These are phyloP conservation scores for Penicillium sp. DNA, from an alignment of 2,329 filamentous ascomycete species.

Conservation along the genomic window DNA sequence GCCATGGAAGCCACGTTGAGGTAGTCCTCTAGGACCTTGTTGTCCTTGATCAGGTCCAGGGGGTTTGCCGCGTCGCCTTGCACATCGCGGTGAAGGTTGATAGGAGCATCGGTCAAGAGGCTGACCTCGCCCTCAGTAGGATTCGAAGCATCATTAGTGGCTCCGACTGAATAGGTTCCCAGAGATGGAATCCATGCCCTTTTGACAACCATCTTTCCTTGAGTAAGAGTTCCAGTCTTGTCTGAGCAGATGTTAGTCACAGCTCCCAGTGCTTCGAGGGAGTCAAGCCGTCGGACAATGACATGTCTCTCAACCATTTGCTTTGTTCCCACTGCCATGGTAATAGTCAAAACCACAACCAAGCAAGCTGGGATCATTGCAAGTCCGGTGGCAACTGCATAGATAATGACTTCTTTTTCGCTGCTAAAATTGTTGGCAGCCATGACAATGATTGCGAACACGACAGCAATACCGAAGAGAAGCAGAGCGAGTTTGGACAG, in stretches of 20 bases:
- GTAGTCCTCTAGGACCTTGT: constrained; percentile 58
- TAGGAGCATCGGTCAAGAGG: constrained; percentile 41
- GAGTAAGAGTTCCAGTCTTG: constrained; percentile 65
- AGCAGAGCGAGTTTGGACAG: constrained; percentile 70
- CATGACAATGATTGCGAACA: constrained; percentile 72
- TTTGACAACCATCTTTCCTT: constrained; percentile 68
- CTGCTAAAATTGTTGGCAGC: constrained; percentile 65
- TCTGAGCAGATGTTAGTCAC: constrained; percentile 65
- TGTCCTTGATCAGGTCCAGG: constrained; percentile 49
- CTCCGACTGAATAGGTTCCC: constrained; percentile 63
- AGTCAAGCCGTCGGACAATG: constrained; percentile 62
- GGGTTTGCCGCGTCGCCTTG: constrained; percentile 32
- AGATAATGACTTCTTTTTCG: constrained; percentile 66
- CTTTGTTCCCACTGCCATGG: constrained; percentile 66
- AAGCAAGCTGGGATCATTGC: constrained; percentile 68
- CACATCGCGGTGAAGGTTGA: constrained; percentile 34
- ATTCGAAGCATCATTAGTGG: constrained; percentile 61
- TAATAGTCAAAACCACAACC: constrained; percentile 70
- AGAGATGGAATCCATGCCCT: constrained; percentile 63
- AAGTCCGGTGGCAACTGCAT: constrained; percentile 64
- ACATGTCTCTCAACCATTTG: constrained; percentile 62
- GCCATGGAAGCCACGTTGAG: constrained; percentile 68
- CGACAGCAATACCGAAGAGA: constrained; percentile 68
- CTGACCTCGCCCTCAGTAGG: constrained; percentile 58
- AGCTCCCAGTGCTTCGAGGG: constrained; percentile 65